These are phyloP conservation scores for Rusavskia elegans DNA, from an alignment of 495 filamentous ascomycete genomes.

Conservation along the genomic window DNA sequence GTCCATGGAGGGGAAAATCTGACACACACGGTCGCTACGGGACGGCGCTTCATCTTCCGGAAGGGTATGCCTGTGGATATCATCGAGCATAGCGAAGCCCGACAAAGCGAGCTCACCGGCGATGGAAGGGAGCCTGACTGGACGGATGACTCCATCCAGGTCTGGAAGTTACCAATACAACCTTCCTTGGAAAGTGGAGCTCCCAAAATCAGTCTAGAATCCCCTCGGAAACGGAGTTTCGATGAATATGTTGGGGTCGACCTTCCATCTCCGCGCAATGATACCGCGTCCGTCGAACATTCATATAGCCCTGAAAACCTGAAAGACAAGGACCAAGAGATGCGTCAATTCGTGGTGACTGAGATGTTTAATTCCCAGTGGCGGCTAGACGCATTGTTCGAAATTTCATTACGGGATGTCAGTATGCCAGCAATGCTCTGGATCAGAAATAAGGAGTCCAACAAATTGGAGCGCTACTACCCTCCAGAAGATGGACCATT, in stretches of 20 bases:
- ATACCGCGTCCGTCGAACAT: neutral
- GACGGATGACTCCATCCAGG: slow-evolving; percentile 55
- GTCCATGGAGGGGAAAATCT: slow-evolving; percentile 68
- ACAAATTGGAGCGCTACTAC: slow-evolving; percentile 46
- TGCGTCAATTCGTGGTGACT: slow-evolving; percentile 43
- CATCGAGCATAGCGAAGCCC: slow-evolving; percentile 37
- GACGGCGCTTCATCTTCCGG: slow-evolving; percentile 78
- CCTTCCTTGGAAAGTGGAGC: slow-evolving; percentile 10
- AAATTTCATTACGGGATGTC: slow-evolving; percentile 48
- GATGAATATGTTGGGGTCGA: slow-evolving; percentile 28
- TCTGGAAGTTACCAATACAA: slow-evolving; percentile 61
- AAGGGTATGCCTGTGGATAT: slow-evolving; percentile 55
- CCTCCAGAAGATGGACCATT: slow-evolving; percentile 45
- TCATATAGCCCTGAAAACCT: neutral
- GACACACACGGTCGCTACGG: slow-evolving; percentile 60
- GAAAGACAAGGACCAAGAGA: slow-evolving; percentile 24
- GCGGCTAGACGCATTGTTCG: slow-evolving; percentile 50
- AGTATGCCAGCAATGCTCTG: slow-evolving; percentile 53
- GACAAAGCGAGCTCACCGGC: slow-evolving; percentile 10
- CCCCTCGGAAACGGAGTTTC: slow-evolving; percentile 44
- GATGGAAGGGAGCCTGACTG: slow-evolving; percentile 42
- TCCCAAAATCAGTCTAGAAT: slow-evolving; percentile 12
- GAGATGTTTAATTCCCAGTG: slow-evolving; percentile 76
- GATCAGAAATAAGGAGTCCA: slow-evolving; percentile 45
- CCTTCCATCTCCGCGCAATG: neutral